Percentiles rank a stretch among this genome's conserved stretches.
These are phyloP conservation scores for Vitellaria paradoxa DNA, from an alignment of 179 eudicot genomes.

Conservation along the genomic window DNA sequence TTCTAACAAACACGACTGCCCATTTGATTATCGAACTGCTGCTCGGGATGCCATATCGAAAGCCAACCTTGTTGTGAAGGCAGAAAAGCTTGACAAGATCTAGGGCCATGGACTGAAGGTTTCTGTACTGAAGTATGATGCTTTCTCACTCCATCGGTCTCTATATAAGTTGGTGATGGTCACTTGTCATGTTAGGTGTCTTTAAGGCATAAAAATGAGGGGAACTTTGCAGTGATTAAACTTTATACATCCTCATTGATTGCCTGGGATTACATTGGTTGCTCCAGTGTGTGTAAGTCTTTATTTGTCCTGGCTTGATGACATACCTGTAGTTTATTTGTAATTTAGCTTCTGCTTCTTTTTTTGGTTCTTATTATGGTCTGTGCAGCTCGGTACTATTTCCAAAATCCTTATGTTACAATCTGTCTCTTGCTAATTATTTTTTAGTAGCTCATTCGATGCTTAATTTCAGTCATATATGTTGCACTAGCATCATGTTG, in stretches of 20 bases:
- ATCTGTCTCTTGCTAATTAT: background rate
- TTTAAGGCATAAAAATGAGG: conserved; percentile 18
- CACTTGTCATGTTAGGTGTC: conserved; percentile 14
- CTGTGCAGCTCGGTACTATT: background rate
- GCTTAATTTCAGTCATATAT: too few relatives aligned
- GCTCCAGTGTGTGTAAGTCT: conserved; percentile 28
- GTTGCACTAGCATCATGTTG: too few relatives aligned
- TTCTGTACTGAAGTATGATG: background rate
- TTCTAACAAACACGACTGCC: conserved; percentile 77
- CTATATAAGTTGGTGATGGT: conserved; percentile 11
- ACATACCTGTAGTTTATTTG: background rate
- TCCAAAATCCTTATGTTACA: background rate
- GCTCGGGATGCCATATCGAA: conserved; percentile 60
- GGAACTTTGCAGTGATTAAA: conserved; percentile 18
- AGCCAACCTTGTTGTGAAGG: conserved; percentile 70
- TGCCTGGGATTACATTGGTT: conserved; percentile 12
- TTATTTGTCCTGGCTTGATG: conserved; percentile 22
- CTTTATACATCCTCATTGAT: conserved; percentile 10
- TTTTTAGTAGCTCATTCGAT: too few relatives aligned
- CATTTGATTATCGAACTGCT: conserved; percentile 60
- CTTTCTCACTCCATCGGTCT: conserved; percentile 10
- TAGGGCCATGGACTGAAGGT: conserved; percentile 4
- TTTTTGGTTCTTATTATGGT: background rate
- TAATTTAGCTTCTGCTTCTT: background rate
- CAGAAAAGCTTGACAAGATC: conserved; percentile 72